These are phyloP conservation scores for Mallotus japonicus DNA, from an alignment of 441 rosid species.

Conservation along the genomic window DNA sequence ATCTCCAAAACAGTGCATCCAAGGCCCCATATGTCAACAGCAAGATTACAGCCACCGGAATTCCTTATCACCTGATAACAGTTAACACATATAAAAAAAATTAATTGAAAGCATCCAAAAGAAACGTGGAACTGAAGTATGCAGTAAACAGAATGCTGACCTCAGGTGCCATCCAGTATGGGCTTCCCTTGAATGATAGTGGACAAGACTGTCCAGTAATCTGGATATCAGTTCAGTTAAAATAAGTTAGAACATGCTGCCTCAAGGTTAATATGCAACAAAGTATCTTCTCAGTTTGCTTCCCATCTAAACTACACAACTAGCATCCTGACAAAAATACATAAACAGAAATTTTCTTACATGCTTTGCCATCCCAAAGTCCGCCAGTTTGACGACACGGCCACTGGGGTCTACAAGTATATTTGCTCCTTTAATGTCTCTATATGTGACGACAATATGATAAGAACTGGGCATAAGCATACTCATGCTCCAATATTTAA, in stretches of 20 bases:
- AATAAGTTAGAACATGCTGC: conserved; percentile 12
- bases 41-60: conserved; percentile 61
- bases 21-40: conserved; percentile 85
- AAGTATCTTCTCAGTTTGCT: not conserved
- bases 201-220: conserved; percentile 93
- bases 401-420: conserved; percentile 91
- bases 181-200: conserved; percentile 94
- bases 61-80: conserved; percentile 59
- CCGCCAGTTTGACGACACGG: conserved; percentile 93
- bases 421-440: conserved; percentile 99
- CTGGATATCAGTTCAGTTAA: conserved; percentile 42
- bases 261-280: conserved; percentile 7
- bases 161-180: conserved; percentile 99
- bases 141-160: conserved; percentile 34
- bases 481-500: conserved; percentile 5
- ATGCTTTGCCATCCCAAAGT: conserved; percentile 99
- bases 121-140: conserved; percentile 12
- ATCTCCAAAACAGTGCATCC: conserved; percentile 83
- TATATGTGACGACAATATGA: conserved; percentile 33
- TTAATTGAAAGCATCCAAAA: conserved; percentile 22
- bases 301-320: not conserved
- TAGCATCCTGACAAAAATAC: not conserved
- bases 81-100: conserved; percentile 6
- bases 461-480: conserved; percentile 11
- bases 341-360: conserved; percentile 41